A percentile compares a stretch with the other conserved stretches of the same genome.
Conservation (phyloP, 345 rosid species). For the Eucalyptus sp. region DNA sequence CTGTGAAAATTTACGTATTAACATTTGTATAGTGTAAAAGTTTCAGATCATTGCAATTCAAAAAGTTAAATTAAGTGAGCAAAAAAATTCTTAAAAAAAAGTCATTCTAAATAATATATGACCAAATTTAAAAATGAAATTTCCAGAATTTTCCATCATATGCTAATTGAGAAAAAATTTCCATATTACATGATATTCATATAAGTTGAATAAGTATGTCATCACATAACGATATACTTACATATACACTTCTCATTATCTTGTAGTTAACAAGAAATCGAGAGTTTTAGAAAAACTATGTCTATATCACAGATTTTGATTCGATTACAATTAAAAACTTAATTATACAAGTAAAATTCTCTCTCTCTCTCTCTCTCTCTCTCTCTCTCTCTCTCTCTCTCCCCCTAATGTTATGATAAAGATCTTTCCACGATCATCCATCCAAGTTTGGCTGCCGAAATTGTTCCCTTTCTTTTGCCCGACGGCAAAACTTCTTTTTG, state of each 20-base stretch:
- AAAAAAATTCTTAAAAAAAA: not conserved
- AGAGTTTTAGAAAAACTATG: not conserved
- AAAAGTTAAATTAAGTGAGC: not conserved
- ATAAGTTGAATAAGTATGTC: not conserved
- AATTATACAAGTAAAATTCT: not conserved
- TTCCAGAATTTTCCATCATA: not conserved
- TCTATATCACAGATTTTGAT: not conserved
- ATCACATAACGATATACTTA: not conserved
- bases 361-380: not conserved
- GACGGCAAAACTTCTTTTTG: not conserved
- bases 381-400: not conserved
- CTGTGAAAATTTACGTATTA: not conserved
- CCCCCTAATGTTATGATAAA: not conserved
- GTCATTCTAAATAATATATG: not conserved
- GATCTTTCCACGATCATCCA: not conserved
- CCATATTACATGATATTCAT: not conserved
- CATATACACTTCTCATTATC: not conserved
- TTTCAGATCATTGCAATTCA: not conserved
- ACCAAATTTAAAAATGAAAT: not conserved
- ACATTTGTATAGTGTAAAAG: not conserved
- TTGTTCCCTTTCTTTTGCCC: not conserved
- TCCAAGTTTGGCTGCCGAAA: not conserved
- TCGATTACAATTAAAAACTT: not conserved
- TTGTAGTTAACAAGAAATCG: not conserved
- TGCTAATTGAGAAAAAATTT: rapidly evolving